Base-by-base conservation (phyloP, 2,329 filamentous ascomycete species). In the Phialocephala subalpina region DNA sequence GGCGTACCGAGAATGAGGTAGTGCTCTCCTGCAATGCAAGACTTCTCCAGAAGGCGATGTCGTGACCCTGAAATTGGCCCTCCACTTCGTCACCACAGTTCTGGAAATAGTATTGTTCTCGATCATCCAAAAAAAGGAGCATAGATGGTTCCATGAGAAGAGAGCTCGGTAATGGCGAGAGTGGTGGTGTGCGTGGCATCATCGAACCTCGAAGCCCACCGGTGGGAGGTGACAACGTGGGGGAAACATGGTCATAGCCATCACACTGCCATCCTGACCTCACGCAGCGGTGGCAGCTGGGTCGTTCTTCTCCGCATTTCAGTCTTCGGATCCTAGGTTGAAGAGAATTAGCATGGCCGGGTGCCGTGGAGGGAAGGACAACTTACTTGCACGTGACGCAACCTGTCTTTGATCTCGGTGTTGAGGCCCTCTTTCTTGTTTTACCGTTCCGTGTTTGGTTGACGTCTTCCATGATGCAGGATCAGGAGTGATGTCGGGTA, bases 341-440 rank as follows among this genome's bases (percentile, higher is more conserved):
- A 58, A 29, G 16, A 47, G 22, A 18, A 42, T 55, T 6, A 18
- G 6, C 25, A 14, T 35, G 22, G 36, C 20, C 53, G 1, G 6
- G 47, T n/a, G 25, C n/a, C 25, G 7, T 53, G n/a, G 53, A 87
- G 69, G 40, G 67, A 67, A 65, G 66, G 25, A 62, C 36, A 57
- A 81, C 86, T 73, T 81, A 90, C 87, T 90, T 90, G 87, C 87
- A 90, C 76, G 86, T 89, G 72, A 81, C 81, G 76, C 88, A 90
- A 36, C 87, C 87, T 1, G 86, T 90, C 78, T 69, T 73, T 40
- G 67, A 69, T 53, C 70, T 59, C n/a, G 70, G 71, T 8, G 70
- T 70, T 7, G 69, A 70, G 2, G 67, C 61, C 56, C 67, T 47
- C 56, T 65, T 69, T 36, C 61, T 53, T 33, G 49, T 12, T 53